Evolutionary conservation across 2,329 filamentous ascomycete genomes (phyloP), one percentile per base, ranked within the genome.

Genomic region (Biscogniauxia mediterranea): DNA sequence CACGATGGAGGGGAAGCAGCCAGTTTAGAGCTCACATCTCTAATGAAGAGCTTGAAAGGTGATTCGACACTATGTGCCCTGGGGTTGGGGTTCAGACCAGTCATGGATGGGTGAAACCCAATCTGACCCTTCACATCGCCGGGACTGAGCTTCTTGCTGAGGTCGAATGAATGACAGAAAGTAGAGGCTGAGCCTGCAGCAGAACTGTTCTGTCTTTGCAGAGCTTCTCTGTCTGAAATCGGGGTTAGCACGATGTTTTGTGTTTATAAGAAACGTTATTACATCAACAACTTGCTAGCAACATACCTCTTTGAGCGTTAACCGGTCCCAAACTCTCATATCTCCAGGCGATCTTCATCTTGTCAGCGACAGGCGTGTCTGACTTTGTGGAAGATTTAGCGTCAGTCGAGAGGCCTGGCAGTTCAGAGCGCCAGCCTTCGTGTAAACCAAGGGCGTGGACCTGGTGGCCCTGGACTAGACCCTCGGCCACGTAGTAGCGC

Each of bases 281-380:
- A 32, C 7, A 13, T 32, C 28, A 23, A 23, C 23, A 23, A 23
- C 5, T 23, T 23, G 21, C 57, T 57, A 5, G 38, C n/a, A 23
- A 72, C 84, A 77, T 81, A 90, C 89, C 87, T 88, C 86, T 83
- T 57, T 81, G 77, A 61, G 81, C 82, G 51, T 87, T 87, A 68
- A 88, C 88, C 66, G 90, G 89, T 17, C 90, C 90, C 57, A 98
- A 77, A 38, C 87, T 85, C 76, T 98, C 93, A 78, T 99, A 99
- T 75, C 95, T 85, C 95, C 95, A 99, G 3, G 95, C 95, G 79
- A 99, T 99, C 79, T 97, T 98, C 95, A 99, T 98, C 76, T 89
- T 93, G 64, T 94, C 90, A 15, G 83, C 81, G 1, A 76, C 70
- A 2, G 73, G 67, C 17, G 72, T 58, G 49, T 81, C 78, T 32